Conservation (phyloP, 2,329 filamentous ascomycete genomes). For the Capronia coronata region DNA sequence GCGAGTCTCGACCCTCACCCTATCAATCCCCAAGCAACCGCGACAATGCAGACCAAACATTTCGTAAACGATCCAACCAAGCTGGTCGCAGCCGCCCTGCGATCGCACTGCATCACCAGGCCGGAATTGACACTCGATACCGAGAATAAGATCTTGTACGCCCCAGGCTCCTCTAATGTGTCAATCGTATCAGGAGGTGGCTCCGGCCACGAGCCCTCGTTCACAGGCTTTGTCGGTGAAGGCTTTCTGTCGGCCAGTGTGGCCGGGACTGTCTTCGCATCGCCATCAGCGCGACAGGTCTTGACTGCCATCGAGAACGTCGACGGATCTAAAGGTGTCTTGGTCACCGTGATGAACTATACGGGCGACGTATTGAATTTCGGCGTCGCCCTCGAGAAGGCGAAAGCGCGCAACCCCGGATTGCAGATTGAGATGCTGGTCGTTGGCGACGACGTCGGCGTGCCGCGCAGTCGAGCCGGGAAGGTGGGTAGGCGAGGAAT, state of each 20-base stretch:
- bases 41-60: constrained; percentile 53
- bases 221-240: constrained; percentile 76
- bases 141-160: constrained; percentile 75
- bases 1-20: too few species aligned
- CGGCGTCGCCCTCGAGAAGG: constrained; percentile 85
- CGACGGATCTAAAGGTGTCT: constrained; percentile 61
- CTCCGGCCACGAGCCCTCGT: constrained; percentile 85
- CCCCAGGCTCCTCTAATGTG: constrained; percentile 66
- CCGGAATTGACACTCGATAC: constrained; percentile 70
- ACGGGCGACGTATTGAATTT: constrained; percentile 86
- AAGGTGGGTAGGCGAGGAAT: constrained; percentile 57
- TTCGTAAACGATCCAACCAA: constrained; percentile 79
- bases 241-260: constrained; percentile 73
- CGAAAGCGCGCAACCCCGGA: constrained; percentile 54
- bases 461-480: constrained; percentile 40
- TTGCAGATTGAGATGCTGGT: constrained; percentile 53
- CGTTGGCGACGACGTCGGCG: constrained; percentile 60
- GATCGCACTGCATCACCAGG: constrained; percentile 71
- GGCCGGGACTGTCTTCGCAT: constrained; percentile 82
- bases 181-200: constrained; percentile 60
- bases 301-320: constrained; percentile 68
- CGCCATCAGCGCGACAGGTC: constrained; percentile 75
- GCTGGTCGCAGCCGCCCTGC: constrained; percentile 69
- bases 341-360: constrained; percentile 92
- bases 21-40: not conserved